phyloP scores from a whole-genome alignment of 495 filamentous ascomycete genomes.

The Aspergillus biplanus region DNA sequence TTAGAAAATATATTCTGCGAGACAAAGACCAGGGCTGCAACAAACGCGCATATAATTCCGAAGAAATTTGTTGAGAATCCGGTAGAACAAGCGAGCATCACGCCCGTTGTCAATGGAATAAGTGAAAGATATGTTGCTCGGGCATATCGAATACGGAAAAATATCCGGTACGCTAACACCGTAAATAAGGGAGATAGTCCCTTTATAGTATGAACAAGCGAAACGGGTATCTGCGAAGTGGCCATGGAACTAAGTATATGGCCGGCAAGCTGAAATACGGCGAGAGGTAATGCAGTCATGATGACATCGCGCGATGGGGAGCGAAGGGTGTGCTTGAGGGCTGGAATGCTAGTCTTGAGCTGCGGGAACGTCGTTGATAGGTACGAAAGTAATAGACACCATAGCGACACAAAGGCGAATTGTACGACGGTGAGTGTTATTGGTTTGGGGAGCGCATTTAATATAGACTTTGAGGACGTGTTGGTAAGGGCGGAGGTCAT shows the following conservation, averaged over 20 bases:
- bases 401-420: slow-evolving; percentile 89
- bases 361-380: slow-evolving; percentile 69
- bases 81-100: slow-evolving; percentile 93
- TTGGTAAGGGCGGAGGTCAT: slow-evolving; percentile 93
- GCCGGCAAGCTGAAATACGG: slow-evolving; percentile 89
- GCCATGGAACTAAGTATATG: slow-evolving; percentile 93
- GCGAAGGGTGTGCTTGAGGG: slow-evolving; percentile 79
- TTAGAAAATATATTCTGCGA: slow-evolving; percentile 99
- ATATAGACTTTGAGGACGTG: slow-evolving; percentile 95
- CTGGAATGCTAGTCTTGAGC: slow-evolving; percentile 70
- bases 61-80: slow-evolving; percentile 85
- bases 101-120: slow-evolving; percentile 86
- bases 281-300: slow-evolving; percentile 82
- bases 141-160: slow-evolving; percentile 88
- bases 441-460: slow-evolving; percentile 89
- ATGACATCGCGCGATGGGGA: slow-evolving; percentile 84
- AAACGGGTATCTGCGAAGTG: slow-evolving; percentile 92
- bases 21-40: slow-evolving; percentile 91
- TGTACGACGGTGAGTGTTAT: slow-evolving; percentile 93
- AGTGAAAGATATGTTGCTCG: slow-evolving; percentile 89
- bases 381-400: slow-evolving; percentile 80
- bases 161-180: slow-evolving; percentile 86
- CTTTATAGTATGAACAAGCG: slow-evolving; percentile 97
- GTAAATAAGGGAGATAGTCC: slow-evolving; percentile 97
- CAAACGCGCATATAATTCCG: slow-evolving; percentile 83